Percentiles rank a stretch among this genome's conserved stretches.
Conservation (phyloP, 2,329 filamentous ascomycete genomes). For the Shiraia sp. region DNA sequence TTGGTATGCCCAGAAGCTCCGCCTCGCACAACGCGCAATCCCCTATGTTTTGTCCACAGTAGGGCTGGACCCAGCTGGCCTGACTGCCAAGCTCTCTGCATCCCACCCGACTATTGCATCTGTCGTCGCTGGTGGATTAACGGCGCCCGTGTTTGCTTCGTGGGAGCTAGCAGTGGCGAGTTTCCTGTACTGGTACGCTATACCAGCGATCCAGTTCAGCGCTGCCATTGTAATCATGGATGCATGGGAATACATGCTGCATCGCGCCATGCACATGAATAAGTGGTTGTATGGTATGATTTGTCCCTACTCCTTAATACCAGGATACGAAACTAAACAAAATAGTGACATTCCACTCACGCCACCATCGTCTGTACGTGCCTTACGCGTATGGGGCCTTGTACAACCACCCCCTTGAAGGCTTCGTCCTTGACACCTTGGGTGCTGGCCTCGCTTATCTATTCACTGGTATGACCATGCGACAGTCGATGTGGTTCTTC, state of each 20-base stretch:
- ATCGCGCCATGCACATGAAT: conserved; percentile 96
- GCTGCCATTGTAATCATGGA: conserved; percentile 79
- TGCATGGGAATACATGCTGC: conserved; percentile 97
- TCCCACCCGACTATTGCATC: conserved; percentile 76
- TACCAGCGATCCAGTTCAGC: conserved; percentile 78
- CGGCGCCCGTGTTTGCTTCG: conserved; percentile 72
- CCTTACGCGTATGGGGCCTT: conserved; percentile 96
- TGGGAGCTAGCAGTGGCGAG: conserved; percentile 82
- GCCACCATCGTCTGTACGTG: conserved; percentile 95
- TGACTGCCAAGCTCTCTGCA: conserved; percentile 74
- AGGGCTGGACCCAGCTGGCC: conserved; percentile 73
- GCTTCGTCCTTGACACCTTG: conserved; percentile 88
- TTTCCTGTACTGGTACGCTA: conserved; percentile 74
- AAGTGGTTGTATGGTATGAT: conserved; percentile 91
- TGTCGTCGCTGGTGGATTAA: conserved; percentile 72
- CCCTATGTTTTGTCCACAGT: conserved; percentile 71
- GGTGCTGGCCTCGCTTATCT: conserved; percentile 86
- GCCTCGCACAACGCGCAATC: conserved; percentile 76
- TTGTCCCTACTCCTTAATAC: not conserved
- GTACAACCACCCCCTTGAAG: conserved; percentile 95
- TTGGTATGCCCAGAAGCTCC: conserved; percentile 83
- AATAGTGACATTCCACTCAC: conserved; percentile 83
- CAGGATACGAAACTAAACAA: conserved; percentile 9
- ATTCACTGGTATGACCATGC: conserved; percentile 76
- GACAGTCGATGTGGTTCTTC: conserved; percentile 90